Evolutionary conservation across 768 basidiomycete species (phyloP).

Genomic region (Leccinum imitatum): DNA sequence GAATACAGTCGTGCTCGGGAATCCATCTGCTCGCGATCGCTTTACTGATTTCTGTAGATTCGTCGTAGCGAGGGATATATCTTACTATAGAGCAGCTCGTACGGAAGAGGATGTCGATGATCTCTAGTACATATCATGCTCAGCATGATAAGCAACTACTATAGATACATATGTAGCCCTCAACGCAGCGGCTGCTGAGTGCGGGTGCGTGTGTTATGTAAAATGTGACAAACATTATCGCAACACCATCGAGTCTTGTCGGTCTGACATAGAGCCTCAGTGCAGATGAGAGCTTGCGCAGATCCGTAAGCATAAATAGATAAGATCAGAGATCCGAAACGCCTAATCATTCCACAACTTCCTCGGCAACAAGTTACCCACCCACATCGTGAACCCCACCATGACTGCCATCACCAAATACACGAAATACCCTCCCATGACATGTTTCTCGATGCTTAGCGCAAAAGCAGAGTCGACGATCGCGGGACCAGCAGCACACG

Average conservation of each 20-base stretch:
- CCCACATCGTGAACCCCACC: conserved; percentile 29
- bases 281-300: too few relatives aligned
- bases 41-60: not conserved
- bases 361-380: conserved; percentile 35
- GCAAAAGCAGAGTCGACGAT: conserved; percentile 28
- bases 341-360: conserved; percentile 17
- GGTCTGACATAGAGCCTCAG: too few relatives aligned
- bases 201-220: too few relatives aligned
- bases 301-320: not conserved
- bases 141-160: too few relatives aligned
- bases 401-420: conserved; percentile 41
- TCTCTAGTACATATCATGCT: too few relatives aligned
- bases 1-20: not conserved
- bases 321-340: too few relatives aligned
- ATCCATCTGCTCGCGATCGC: not conserved
- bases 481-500: conserved; percentile 31
- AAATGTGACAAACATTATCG: too few relatives aligned
- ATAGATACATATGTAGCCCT: too few relatives aligned
- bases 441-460: conserved; percentile 30
- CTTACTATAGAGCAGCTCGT: too few relatives aligned
- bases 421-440: conserved; percentile 56
- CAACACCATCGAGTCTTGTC: too few relatives aligned
- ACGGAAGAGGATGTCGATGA: too few relatives aligned
- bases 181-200: too few relatives aligned
- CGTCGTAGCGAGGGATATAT: not conserved